Conservation (phyloP, 2,329 filamentous ascomycete genomes). For the Tolypocladium tropicale region DNA sequence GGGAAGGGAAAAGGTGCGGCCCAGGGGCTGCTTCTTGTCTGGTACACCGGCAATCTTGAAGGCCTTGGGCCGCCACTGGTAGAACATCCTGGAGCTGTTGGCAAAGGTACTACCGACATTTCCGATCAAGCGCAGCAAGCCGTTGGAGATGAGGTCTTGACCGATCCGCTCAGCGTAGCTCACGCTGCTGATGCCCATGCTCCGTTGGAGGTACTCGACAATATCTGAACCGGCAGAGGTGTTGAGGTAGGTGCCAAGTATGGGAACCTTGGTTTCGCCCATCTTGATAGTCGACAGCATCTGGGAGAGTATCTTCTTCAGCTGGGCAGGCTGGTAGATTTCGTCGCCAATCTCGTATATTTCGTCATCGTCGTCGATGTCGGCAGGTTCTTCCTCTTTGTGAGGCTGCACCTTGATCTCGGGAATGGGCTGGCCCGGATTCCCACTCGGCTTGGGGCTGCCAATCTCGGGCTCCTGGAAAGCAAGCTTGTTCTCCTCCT, state of each 20-base stretch:
- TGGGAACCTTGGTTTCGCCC: conserved; percentile 88
- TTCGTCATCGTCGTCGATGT: conserved; percentile 64
- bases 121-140: conserved; percentile 81
- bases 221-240: conserved; percentile 87
- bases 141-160: conserved; percentile 78
- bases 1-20: conserved; percentile 64
- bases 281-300: conserved; percentile 82
- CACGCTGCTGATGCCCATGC: conserved; percentile 74
- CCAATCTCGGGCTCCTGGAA: conserved; percentile 79
- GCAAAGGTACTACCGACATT: conserved; percentile 94
- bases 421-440: conserved; percentile 46
- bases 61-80: conserved; percentile 90
- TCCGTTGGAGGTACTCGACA: conserved; percentile 85
- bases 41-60: conserved; percentile 82
- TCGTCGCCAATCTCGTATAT: conserved; percentile 86
- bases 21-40: conserved; percentile 69
- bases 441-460: conserved; percentile 50
- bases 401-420: conserved; percentile 81
- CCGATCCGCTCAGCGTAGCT: conserved; percentile 91
- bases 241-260: conserved; percentile 89
- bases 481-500: conserved; percentile 96
- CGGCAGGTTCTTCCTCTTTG: conserved; percentile 42
- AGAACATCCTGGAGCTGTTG: conserved; percentile 95
- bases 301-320: conserved; percentile 82
- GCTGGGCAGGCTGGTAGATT: conserved; percentile 70